These are phyloP conservation scores for Alliaria petiolata DNA, from an alignment of 345 rosid species.

Conservation along the genomic window DNA sequence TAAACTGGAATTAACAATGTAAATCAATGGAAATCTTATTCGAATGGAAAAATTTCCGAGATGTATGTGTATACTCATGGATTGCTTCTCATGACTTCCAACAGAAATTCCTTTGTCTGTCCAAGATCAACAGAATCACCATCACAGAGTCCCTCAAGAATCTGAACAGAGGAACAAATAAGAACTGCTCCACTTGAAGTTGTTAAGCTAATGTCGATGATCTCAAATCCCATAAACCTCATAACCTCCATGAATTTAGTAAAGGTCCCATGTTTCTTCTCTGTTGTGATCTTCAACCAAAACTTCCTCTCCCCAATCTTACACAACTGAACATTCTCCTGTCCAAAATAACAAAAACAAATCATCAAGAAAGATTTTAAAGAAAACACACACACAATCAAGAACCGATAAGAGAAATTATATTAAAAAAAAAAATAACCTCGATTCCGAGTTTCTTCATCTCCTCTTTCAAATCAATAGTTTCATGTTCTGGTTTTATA, in stretches of 20 bases:
- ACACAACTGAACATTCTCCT: conserved; percentile 67
- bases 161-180: conserved; percentile 54
- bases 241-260: conserved; percentile 56
- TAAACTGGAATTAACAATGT: background rate
- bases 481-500: conserved; percentile 12
- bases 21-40: background rate
- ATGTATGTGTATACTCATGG: background rate
- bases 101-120: conserved; percentile 14
- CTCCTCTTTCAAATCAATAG: conserved; percentile 38
- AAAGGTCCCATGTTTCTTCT: conserved; percentile 57
- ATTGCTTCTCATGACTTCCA: conserved; percentile 20
- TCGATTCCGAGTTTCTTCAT: conserved; percentile 42
- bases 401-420: background rate
- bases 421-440: conserved; percentile 34
- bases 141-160: conserved; percentile 21
- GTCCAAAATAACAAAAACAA: background rate
- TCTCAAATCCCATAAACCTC: conserved; percentile 49
- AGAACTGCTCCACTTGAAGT: conserved; percentile 53
- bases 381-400: background rate
- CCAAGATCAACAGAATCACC: conserved; percentile 4
- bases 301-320: conserved; percentile 46
- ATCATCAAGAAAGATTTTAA: background rate
- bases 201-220: conserved; percentile 53
- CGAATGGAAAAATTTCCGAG: background rate
- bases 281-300: conserved; percentile 64